A percentile compares a stretch with the other conserved stretches of the same genome.
Evolutionary conservation across 176 grass and related monocot species (phyloP).

Genomic region (Cenchrus americanus): DNA sequence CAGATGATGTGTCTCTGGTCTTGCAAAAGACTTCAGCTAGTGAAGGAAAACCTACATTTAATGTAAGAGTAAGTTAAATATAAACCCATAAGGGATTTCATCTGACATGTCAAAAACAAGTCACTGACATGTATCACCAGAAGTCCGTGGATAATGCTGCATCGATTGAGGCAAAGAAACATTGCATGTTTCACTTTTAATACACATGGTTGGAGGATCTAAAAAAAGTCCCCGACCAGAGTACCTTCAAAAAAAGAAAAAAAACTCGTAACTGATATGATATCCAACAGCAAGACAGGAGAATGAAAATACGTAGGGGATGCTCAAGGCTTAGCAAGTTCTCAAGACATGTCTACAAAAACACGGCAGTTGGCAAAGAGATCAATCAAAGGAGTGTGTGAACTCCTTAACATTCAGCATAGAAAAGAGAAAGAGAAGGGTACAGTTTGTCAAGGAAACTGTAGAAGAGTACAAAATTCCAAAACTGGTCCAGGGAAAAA

Average conservation of each 20-base stretch:
- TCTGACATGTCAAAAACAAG: slow-evolving; percentile 42
- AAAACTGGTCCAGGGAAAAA: background rate
- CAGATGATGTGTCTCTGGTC: slow-evolving; percentile 61
- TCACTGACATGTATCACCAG: slow-evolving; percentile 59
- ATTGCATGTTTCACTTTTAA: slow-evolving; percentile 57
- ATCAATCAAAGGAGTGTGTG: background rate
- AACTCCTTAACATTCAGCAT: background rate
- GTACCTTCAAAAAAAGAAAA: slow-evolving; percentile 59
- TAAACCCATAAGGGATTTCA: slow-evolving; percentile 17
- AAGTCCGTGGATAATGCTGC: slow-evolving; percentile 43
- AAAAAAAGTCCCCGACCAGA: slow-evolving; percentile 87
- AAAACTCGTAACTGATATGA: slow-evolving; percentile 27
- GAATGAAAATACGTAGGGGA: background rate
- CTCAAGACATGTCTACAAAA: background rate
- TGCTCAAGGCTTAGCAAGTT: background rate
- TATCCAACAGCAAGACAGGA: background rate
- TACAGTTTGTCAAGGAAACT: background rate
- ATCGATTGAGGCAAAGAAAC: slow-evolving; percentile 69
- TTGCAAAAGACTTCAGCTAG: slow-evolving; percentile 64
- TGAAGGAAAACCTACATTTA: slow-evolving; percentile 73
- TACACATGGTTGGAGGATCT: slow-evolving; percentile 76
- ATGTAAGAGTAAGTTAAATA: slow-evolving; percentile 37
- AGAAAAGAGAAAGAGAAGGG: background rate
- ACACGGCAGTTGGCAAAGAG: background rate
- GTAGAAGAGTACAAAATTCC: background rate